Evolutionary conservation across 106 monocot genomes (phyloP).

Genomic region (Dendrobium catenatum): DNA sequence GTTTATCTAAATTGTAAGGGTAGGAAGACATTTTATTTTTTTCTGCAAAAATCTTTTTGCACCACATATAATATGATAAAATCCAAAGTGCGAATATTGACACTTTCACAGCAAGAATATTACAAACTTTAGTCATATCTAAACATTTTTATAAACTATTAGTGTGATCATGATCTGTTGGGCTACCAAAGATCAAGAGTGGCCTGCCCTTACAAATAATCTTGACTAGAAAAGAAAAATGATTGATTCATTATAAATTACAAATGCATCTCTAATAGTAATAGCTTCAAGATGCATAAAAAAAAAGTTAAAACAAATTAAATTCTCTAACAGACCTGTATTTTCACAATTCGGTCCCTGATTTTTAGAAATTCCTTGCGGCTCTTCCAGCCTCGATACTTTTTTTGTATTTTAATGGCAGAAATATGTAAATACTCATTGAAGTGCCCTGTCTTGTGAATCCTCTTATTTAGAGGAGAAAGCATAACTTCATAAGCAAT

Average conservation of each 20-base stretch:
- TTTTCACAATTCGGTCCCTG: slow-evolving; percentile 35
- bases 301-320: background rate
- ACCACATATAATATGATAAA: too few species aligned
- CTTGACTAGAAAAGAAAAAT: background rate
- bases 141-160: too few species aligned
- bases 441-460: slow-evolving; percentile 10
- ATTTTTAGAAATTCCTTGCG: slow-evolving; percentile 36
- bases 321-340: background rate
- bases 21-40: too few species aligned
- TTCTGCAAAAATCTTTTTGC: too few species aligned
- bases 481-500: slow-evolving; percentile 13
- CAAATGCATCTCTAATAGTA: background rate
- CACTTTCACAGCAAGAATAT: background rate
- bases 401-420: slow-evolving; percentile 45
- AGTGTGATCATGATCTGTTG: too few species aligned
- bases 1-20: too few species aligned
- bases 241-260: background rate
- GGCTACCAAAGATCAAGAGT: background rate
- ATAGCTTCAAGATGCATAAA: background rate
- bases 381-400: slow-evolving; percentile 37
- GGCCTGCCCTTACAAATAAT: background rate
- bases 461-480: slow-evolving; percentile 3
- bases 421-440: slow-evolving; percentile 21
- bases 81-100: too few species aligned
- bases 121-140: background rate